phyloP scores from a whole-genome alignment of 805 yeast species.

The Scheffersomyces amazonensis region DNA sequence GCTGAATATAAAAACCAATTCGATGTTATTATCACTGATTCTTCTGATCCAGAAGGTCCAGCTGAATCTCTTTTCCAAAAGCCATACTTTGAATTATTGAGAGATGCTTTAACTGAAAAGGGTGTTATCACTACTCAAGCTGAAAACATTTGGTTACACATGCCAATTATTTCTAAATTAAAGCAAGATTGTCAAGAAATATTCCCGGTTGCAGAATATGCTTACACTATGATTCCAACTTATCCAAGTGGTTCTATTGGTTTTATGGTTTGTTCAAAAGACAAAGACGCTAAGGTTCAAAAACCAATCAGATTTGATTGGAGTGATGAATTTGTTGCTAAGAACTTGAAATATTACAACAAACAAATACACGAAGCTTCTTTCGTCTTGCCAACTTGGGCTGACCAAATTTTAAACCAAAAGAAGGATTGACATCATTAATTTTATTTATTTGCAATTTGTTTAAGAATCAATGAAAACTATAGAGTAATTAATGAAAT shows the following conservation, averaged over 20 bases:
- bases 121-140: slow-evolving; percentile 95
- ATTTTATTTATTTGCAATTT: slow-evolving; percentile 1
- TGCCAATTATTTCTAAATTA: slow-evolving; percentile 77
- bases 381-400: slow-evolving; percentile 91
- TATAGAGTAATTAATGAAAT: background rate
- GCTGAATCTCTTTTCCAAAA: slow-evolving; percentile 92
- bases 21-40: slow-evolving; percentile 95
- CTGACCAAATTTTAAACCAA: slow-evolving; percentile 46
- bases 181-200: slow-evolving; percentile 78
- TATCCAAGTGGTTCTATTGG: slow-evolving; percentile 98
- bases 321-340: slow-evolving; percentile 57
- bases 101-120: slow-evolving; percentile 84
- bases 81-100: slow-evolving; percentile 81
- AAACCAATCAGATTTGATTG: slow-evolving; percentile 64
- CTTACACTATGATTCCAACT: slow-evolving; percentile 91
- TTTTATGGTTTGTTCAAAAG: slow-evolving; percentile 94
- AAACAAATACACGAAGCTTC: slow-evolving; percentile 82
- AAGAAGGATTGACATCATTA: slow-evolving; percentile 8
- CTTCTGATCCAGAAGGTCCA: slow-evolving; percentile 98
- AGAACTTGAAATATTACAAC: slow-evolving; percentile 79
- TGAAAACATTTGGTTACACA: slow-evolving; percentile 90
- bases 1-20: slow-evolving; percentile 78
- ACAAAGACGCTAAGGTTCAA: slow-evolving; percentile 58
- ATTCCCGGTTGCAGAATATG: slow-evolving; percentile 89
- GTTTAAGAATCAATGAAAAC: slow-evolving; percentile 1